A percentile compares a stretch with the other conserved stretches of the same genome.
Evolutionary conservation across 169 alveolate genomes (phyloP).

Genomic region (Plasmodium gallinaceum): DNA sequence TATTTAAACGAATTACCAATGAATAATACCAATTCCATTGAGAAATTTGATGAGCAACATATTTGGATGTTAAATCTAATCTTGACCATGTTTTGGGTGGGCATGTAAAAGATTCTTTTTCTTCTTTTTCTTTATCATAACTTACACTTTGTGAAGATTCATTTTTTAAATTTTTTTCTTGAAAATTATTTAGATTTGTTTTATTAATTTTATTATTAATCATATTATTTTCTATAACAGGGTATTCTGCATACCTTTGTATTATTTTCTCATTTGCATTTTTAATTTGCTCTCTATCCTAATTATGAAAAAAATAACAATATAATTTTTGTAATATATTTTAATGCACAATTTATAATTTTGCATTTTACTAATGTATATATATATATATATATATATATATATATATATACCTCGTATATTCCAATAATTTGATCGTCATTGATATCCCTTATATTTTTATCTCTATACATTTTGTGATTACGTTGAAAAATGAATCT

Average conservation of each 20-base stretch:
- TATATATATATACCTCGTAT: constrained; percentile 2
- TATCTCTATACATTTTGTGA: constrained; percentile 52
- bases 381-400: background rate
- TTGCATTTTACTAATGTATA: background rate
- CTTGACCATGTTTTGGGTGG: constrained; percentile 83
- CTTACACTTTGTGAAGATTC: constrained; percentile 24
- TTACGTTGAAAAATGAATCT: constrained; percentile 21
- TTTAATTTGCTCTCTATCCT: background rate
- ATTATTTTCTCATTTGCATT: background rate
- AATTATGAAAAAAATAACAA: background rate
- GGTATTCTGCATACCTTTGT: background rate
- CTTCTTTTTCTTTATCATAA: constrained; percentile 19
- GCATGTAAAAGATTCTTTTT: constrained; percentile 24
- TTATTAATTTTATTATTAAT: background rate
- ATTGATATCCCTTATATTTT: constrained; percentile 3
- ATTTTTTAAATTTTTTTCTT: constrained; percentile 5
- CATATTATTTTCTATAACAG: background rate
- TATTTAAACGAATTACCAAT: constrained; percentile 42
- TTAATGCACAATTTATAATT: background rate
- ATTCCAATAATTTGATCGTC: background rate
- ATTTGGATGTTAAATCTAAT: constrained; percentile 80
- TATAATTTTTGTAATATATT: background rate
- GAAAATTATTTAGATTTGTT: background rate
- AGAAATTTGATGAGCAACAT: constrained; percentile 83
- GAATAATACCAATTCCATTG: constrained; percentile 90